phyloP scores from a whole-genome alignment of 306 rosid genomes.

The barrel medic (Medicago truncatula) region DNA sequence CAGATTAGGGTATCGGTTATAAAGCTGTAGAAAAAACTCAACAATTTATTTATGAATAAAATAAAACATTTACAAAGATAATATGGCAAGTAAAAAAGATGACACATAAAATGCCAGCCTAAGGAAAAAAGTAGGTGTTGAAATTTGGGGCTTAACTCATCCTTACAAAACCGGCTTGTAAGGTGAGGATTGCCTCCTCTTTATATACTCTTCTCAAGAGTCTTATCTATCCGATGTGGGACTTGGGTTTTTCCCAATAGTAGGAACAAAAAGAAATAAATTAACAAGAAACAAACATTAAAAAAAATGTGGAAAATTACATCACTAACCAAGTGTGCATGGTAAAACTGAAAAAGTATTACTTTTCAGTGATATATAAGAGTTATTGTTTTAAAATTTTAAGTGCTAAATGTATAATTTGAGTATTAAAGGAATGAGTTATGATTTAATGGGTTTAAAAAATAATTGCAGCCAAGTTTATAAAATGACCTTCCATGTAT shows the following conservation, averaged over 20 bases:
- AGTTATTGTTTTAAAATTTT: not conserved
- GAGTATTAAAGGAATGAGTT: conserved; percentile 12
- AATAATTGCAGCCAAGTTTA: conserved; percentile 21
- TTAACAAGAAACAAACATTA: not conserved
- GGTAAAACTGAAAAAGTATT: conserved; percentile 6
- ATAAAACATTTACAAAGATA: conserved; percentile 20
- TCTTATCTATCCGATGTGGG: too few species aligned
- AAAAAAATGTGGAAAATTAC: conserved; percentile 16
- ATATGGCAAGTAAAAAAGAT: conserved; percentile 2
- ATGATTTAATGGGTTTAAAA: conserved; percentile 16
- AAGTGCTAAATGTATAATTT: not conserved
- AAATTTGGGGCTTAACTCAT: too few species aligned
- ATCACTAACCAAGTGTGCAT: conserved; percentile 8
- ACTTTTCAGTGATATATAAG: conserved; percentile 1
- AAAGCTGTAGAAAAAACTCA: conserved; percentile 62
- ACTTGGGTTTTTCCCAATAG: too few species aligned
- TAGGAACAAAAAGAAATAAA: not conserved
- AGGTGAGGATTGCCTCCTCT: too few species aligned
- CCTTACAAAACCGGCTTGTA: too few species aligned
- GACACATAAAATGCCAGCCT: conserved; percentile 1
- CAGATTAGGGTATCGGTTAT: conserved; percentile 68
- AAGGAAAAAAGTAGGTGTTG: not conserved
- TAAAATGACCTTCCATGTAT: conserved; percentile 33
- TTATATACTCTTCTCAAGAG: too few species aligned
- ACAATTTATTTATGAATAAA: conserved; percentile 23